These are phyloP conservation scores for Geotrichum reessii DNA, from an alignment of 1,139 yeast species.

Conservation along the genomic window DNA sequence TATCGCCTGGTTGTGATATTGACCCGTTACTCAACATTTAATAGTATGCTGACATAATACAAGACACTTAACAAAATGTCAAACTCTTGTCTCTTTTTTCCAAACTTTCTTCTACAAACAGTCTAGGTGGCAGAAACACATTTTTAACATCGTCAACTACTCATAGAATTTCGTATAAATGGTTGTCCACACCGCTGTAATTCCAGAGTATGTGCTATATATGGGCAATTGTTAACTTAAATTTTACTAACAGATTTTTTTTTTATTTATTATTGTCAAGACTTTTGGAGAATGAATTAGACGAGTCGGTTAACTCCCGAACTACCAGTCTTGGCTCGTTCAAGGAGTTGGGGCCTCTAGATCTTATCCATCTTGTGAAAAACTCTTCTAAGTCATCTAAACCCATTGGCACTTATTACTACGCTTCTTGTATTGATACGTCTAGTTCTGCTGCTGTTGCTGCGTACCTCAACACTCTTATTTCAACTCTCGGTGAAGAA, in stretches of 20 bases:
- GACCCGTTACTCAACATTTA: neutral
- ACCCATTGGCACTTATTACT: slow-evolving; percentile 56
- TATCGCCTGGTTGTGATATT: neutral
- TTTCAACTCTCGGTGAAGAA: slow-evolving; percentile 51
- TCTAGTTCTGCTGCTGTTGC: slow-evolving; percentile 57
- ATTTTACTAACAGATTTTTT: neutral
- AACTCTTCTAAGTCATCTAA: slow-evolving; percentile 42
- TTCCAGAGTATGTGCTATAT: slow-evolving; percentile 33
- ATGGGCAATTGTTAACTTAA: neutral
- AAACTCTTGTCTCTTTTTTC: slow-evolving; percentile 1
- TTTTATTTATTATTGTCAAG: slow-evolving; percentile 25
- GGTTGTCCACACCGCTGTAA: slow-evolving; percentile 24
- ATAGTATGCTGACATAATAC: slow-evolving; percentile 9
- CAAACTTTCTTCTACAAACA: neutral
- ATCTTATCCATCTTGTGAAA: slow-evolving; percentile 65
- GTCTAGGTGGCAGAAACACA: neutral
- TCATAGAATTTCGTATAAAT: slow-evolving; percentile 12
- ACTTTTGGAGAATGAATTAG: slow-evolving; percentile 46
- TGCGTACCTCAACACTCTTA: slow-evolving; percentile 70
- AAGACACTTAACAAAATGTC: slow-evolving; percentile 4
- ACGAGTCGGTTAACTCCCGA: slow-evolving; percentile 49
- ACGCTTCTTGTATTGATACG: slow-evolving; percentile 61
- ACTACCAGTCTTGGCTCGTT: slow-evolving; percentile 43
- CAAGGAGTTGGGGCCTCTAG: slow-evolving; percentile 79
- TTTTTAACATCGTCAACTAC: neutral